phyloP scores from a whole-genome alignment of 148 eudicot genomes.

The Salicornia ramosissima region DNA sequence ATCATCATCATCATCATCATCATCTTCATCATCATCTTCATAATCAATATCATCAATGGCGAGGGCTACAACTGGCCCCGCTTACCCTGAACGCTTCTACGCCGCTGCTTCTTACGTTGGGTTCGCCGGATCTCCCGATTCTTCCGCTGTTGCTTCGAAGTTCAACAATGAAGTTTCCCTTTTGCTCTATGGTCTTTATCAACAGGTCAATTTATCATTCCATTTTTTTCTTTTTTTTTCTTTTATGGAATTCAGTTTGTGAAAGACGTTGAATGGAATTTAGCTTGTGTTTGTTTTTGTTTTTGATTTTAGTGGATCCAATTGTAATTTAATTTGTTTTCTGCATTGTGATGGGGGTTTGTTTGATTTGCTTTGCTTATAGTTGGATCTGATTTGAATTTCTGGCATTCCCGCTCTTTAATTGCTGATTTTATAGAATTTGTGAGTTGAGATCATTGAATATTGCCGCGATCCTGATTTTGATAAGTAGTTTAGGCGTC shows the following conservation, averaged over 20 bases:
- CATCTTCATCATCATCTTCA: not conserved
- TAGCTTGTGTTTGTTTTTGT: not conserved
- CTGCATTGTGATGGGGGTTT: not conserved
- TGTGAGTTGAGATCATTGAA: slow-evolving; percentile 1
- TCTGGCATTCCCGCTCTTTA: not conserved
- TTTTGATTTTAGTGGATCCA: not conserved
- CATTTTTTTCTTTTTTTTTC: not conserved
- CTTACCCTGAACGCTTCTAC: slow-evolving; percentile 80
- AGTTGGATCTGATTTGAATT: slow-evolving; percentile 5
- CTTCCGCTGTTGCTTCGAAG: slow-evolving; percentile 47
- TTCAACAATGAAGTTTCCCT: slow-evolving; percentile 73
- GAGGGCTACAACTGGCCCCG: slow-evolving; percentile 52
- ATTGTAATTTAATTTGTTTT: not conserved
- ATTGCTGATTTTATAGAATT: not conserved
- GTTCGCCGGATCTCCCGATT: slow-evolving; percentile 70
- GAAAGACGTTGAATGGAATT: not conserved
- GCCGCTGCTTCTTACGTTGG: slow-evolving; percentile 92
- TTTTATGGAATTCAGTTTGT: not conserved
- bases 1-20: not conserved
- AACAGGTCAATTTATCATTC: slow-evolving; percentile 51
- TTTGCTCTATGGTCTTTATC: slow-evolving; percentile 79
- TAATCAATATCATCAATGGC: slow-evolving; percentile 44
- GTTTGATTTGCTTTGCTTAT: not conserved
- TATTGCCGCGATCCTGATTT: not conserved
- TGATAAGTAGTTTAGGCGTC: not conserved